Evolutionary conservation across 2,329 filamentous ascomycete species (phyloP), one percentile per base, ranked within the genome.

Genomic region (Penicillium sp.): DNA sequence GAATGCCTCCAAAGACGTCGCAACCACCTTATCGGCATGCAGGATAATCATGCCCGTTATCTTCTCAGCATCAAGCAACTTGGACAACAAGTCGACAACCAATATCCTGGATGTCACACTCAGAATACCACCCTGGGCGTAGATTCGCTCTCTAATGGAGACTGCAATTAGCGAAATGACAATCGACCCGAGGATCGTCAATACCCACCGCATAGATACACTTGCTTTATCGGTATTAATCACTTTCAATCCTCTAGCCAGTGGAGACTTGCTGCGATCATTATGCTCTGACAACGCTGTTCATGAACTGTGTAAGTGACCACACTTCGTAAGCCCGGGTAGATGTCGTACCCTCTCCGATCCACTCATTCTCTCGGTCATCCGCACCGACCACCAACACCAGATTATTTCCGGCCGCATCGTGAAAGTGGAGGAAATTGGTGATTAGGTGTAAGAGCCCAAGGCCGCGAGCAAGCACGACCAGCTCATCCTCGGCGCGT

Each of bases 371-470:
- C 71, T 99, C 95, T 58, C 90, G 87, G 33, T 97, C 92, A 58
- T 95, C 90, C 35, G 95, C 93, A 10, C 92, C 93, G 43, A 98
- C 87, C 21, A 99, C 78, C 45, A 99, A 81, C 49, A 99, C 88
- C 54, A 99, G 80, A 70, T 96, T 98, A 76, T 95, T 96, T 14
- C 95, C 95, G 3, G 91, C 91, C 1, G 92, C 93, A 82, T 99
- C 95, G 77, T 97, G 97, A 21, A 93, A 93, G 76, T 99, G 95
- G 27, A 99, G 85, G 39, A 99, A 84, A 72, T 98, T 99, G n/a
- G 91, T 96, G 69, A 97, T 85, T 56, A 99, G 85, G 65, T 92
- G 91, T 73, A 97, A 85, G 46, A 98, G 87, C 66, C 95, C 95
- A 48, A 99, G 87, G 65, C 95, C 95, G 52, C 91, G 90, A 43